Evolutionary conservation across 805 yeast genomes (phyloP), one percentile per base, ranked within the genome.

Genomic region (Starmerella apicola): DNA sequence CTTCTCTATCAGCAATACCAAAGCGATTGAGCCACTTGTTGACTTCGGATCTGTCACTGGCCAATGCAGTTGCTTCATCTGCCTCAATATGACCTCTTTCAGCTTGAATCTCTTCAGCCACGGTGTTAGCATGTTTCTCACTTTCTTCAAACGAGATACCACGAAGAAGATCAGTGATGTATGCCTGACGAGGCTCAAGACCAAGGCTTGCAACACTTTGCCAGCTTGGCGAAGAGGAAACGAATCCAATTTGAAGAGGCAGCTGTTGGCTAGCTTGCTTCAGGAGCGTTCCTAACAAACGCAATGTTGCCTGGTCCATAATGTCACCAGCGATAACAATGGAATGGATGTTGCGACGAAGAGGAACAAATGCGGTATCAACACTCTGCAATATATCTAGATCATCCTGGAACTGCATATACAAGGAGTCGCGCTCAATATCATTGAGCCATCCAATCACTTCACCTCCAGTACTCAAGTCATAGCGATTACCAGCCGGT

Each of bases 181-280:
- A 53, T 7, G 45, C 39, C 30, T 46, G 48, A 22, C 51, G 44
- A 8, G 49, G 45, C 8, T 43, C 36, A 30, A 27, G 43, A 42
- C 43, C 49, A 27, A 44, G 50, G 33, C 42, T 29, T 0, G 57
- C 44, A 8, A 49, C 36, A 8, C 37, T 24, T 17, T 40, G 44
- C 35, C 56, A 54, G 16, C 49, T 50, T 12, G 32, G 46, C 16
- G 45, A 50, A 2, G 80, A 42, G 0, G 97, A 94, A n/a, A 88
- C 63, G 3, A 88, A 46, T 5, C 96, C 98, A 37, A 88, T 54
- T 57, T 86, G 79, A 48, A 85, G 80, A 0, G 95, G 82, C 15
- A 81, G 66, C 1, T 74, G 73, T 32, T 72, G 68, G 10, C 68
- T 46, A 5, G 57, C 38, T 18, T 62, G 38, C 29, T 51, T 44